Percentiles rank a stretch among this genome's conserved stretches.
phyloP scores from a whole-genome alignment of 2,329 filamentous ascomycete species.

The Westerdykella ornata region DNA sequence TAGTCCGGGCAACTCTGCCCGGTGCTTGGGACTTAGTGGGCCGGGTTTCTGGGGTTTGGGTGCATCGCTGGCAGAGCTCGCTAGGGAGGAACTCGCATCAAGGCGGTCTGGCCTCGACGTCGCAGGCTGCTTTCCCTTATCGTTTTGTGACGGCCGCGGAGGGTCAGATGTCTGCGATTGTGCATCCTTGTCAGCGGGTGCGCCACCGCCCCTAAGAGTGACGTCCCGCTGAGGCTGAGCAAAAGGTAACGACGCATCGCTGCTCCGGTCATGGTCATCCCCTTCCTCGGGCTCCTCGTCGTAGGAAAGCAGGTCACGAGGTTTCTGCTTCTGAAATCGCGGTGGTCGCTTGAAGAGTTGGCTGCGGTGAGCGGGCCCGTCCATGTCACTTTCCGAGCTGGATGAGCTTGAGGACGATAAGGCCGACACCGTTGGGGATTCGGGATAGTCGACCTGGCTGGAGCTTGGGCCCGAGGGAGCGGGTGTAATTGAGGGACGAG shows the following conservation, averaged over 20 bases:
- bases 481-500: constrained; percentile 3
- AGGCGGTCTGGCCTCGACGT: background rate
- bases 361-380: constrained; percentile 38
- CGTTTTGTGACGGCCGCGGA: background rate
- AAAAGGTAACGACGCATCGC: constrained; percentile 39
- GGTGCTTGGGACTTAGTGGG: constrained; percentile 49
- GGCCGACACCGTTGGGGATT: constrained; percentile 18
- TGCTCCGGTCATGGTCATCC: constrained; percentile 51
- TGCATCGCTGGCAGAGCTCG: constrained; percentile 34
- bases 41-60: constrained; percentile 16
- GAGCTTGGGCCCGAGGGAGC: background rate
- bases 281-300: constrained; percentile 34
- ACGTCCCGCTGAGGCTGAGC: constrained; percentile 21
- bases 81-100: constrained; percentile 49
- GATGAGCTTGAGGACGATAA: constrained; percentile 27
- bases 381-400: constrained; percentile 31
- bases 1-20: constrained; percentile 52
- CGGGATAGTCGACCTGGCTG: constrained; percentile 8
- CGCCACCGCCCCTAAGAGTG: constrained; percentile 3
- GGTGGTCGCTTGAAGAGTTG: constrained; percentile 42
- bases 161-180: background rate
- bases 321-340: constrained; percentile 28
- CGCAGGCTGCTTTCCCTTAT: background rate
- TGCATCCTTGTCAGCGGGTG: background rate
- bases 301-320: constrained; percentile 23